Evolutionary conservation across 495 filamentous ascomycete species (phyloP), one percentile per base, ranked within the genome.

Genomic region (Xylaria scruposa): DNA sequence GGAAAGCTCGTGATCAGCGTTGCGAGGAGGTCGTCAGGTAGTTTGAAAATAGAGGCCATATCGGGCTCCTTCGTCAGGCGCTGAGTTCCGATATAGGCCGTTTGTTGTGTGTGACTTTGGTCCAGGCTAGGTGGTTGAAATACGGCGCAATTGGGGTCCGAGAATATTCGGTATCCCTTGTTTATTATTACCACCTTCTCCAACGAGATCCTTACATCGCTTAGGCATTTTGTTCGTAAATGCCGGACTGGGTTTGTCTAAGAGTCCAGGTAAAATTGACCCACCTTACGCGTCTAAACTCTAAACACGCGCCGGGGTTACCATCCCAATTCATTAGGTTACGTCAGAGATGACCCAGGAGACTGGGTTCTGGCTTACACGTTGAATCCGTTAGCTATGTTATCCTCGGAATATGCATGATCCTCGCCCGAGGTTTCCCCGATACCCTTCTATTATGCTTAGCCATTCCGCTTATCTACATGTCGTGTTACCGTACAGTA

Each of bases 11-110:
- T 75, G 53, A 77, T 78, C 76, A 93, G 82, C 70, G 86, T 68
- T 68, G 85, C 85, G 70, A 89, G 68, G 77, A 85, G 51, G 79
- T 88, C 86, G 67, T 87, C 85, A 15, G 86, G 86, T 68, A 87
- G 79, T 74, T 83, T 75, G 77, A 86, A 85, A 31, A 85, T 73
- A 38, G 51, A 72, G 17, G 73, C 44, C 75, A 81, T 68, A 21
- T 29, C 26, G 1, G 2, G 59, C n/a, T 51, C 12, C 4, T 24
- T 64, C 24, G 58, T 64, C n/a, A n/a, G 47, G 24, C 29, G 53
- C 5, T 13, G 33, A 26, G 2, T 36, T 59, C 17, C 24, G 31
- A 26, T 56, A 29, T 26, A 29, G 24, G 51, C 19, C 7, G 17
- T 13, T 31, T 31, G 54, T 29, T 58, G 24, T 58, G 15, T 58